Percentiles rank a stretch among this genome's conserved stretches.
phyloP scores from a whole-genome alignment of 176 grass and related monocot genomes.

The Juncus effusus region DNA sequence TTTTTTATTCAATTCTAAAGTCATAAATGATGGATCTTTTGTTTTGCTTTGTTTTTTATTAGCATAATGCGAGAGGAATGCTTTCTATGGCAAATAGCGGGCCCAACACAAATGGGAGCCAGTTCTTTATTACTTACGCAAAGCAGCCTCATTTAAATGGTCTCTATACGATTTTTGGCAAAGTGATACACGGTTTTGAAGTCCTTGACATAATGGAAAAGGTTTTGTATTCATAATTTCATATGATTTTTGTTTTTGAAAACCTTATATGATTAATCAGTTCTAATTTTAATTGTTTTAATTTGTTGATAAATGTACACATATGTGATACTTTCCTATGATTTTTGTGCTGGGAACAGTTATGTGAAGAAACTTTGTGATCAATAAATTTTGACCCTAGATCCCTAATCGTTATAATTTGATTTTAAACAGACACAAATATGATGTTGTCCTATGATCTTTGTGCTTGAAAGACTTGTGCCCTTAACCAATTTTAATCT shows the following conservation, averaged over 20 bases:
- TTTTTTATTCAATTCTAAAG: neutral
- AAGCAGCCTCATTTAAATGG: slow-evolving; percentile 98
- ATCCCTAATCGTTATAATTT: neutral
- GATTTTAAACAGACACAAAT: no score
- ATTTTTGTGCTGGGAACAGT: no score
- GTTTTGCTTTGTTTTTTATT: slow-evolving; percentile 1
- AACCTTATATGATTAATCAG: no score
- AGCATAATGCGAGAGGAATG: slow-evolving; percentile 77
- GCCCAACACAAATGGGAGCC: slow-evolving; percentile 88
- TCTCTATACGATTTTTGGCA: slow-evolving; percentile 92
- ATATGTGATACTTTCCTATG: no score
- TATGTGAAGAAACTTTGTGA: no score
- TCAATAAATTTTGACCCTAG: slow-evolving; percentile 2
- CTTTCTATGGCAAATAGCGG: slow-evolving; percentile 93
- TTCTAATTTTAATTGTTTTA: no score
- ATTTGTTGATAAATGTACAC: no score
- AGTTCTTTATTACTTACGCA: slow-evolving; percentile 94
- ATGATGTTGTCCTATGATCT: no score
- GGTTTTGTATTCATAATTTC: slow-evolving; percentile 23
- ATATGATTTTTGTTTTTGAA: neutral
- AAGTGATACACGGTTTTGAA: slow-evolving; percentile 98
- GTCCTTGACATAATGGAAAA: slow-evolving; percentile 98
- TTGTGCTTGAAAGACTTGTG: neutral
- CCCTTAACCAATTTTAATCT: neutral
- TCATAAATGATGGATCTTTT: slow-evolving; percentile 4